These are phyloP conservation scores for Diaporthe longicolla DNA, from an alignment of 2,329 filamentous ascomycete species.

Conservation along the genomic window DNA sequence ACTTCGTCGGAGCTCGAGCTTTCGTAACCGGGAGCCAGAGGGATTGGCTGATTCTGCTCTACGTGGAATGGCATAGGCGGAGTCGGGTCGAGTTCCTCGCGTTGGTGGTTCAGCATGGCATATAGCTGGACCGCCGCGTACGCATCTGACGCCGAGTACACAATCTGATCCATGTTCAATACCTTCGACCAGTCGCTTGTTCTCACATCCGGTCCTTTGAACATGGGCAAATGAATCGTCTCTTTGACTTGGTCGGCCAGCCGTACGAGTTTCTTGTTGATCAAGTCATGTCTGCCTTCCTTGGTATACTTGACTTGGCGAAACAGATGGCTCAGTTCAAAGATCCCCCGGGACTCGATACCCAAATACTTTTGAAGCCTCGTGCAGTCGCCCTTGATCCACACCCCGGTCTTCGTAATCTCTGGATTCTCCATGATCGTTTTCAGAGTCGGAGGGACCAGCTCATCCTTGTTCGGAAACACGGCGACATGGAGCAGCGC, in stretches of 20 bases:
- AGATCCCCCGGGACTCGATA: slow-evolving; percentile 75
- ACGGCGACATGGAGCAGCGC: slow-evolving; percentile 85
- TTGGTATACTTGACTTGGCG: slow-evolving; percentile 79
- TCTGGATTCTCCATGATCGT: slow-evolving; percentile 78
- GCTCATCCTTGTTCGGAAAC: slow-evolving; percentile 66
- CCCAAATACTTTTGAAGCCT: slow-evolving; percentile 77
- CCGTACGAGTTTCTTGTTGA: slow-evolving; percentile 77
- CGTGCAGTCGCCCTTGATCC: slow-evolving; percentile 78
- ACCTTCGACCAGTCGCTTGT: slow-evolving; percentile 80
- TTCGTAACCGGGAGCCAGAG: slow-evolving; percentile 61
- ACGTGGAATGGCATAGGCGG: slow-evolving; percentile 79
- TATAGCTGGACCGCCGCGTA: slow-evolving; percentile 85
- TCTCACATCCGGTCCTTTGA: slow-evolving; percentile 79
- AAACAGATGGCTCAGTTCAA: slow-evolving; percentile 88
- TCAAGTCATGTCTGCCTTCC: slow-evolving; percentile 62
- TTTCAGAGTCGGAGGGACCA: slow-evolving; percentile 80
- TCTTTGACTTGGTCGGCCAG: slow-evolving; percentile 80
- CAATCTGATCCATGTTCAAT: slow-evolving; percentile 75
- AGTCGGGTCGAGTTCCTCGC: slow-evolving; percentile 74
- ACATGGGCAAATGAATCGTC: slow-evolving; percentile 79
- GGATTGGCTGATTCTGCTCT: slow-evolving; percentile 77
- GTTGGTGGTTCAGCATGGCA: slow-evolving; percentile 77
- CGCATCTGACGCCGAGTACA: slow-evolving; percentile 85
- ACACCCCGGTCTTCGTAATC: slow-evolving; percentile 83
- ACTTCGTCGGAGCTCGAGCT: slow-evolving; percentile 50